Evolutionary conservation across 1,284 basidiomycete genomes (phyloP), one percentile per base, ranked within the genome.

Genomic region (Heterobasidion annosum): DNA sequence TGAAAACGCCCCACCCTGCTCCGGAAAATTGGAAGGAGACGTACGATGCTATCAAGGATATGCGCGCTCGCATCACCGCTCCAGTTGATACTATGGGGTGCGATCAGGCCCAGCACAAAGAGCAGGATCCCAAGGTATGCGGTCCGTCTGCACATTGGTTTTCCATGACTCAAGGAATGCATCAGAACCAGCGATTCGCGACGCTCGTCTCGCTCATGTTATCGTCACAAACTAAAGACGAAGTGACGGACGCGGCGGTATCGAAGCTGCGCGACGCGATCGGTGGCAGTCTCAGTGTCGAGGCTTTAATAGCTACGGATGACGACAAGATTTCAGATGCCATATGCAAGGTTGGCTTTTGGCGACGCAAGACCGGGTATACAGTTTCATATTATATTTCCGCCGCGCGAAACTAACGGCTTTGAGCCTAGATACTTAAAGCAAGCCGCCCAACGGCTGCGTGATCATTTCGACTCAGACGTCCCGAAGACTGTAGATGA

Each of bases 41-140:
- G 13, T 96, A 93, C 63, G 76, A 79, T 42, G 70, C 80, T 1
- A 93, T 97, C 52, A 82, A 85, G 63, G 75, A 78, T 51, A 94
- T 95, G 89, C 77, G 93, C 7, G 73, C 80, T 19, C 73, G 74
- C 2, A 78, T 86, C 34, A 70, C 79, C 0, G 93, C 93, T 0
- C 92, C 94, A 0, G 93, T 97, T 3, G 93, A 98, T 63, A 91
- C 87, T 0, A 93, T 95, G 93, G 91, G 91, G 0, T 95, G 87
- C 64, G 85, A 86, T 48, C 75, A 76, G 54, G 87, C 85, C 1
- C 82, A 89, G 57, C 64, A 66, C 44, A 72, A 73, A 50, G 83
- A 90, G 61, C 69, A 65, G 7, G 82, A 90, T 50, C 83, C 85
- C 4, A 84, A 82, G 75, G 90, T 88, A 50, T 44, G 70, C 62